Conservation (phyloP, 106 monocot genomes). For the Dioscorea dumetorum region DNA sequence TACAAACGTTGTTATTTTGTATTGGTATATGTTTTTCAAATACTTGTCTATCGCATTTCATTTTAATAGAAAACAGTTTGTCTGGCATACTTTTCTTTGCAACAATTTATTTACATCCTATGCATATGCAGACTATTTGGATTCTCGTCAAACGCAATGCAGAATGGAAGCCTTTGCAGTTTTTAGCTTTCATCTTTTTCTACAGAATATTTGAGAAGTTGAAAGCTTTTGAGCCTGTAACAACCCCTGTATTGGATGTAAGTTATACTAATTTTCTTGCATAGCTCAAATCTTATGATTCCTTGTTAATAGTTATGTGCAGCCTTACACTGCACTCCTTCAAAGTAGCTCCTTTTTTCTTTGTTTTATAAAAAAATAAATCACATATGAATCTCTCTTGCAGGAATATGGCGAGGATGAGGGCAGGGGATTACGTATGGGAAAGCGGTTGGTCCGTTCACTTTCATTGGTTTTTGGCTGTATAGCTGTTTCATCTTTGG, state of each 20-base stretch:
- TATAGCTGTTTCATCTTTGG: constrained; percentile 75
- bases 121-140: constrained; percentile 58
- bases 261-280: constrained; percentile 9
- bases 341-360: no score
- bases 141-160: constrained; percentile 54
- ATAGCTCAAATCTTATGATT: not conserved
- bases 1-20: no score
- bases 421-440: constrained; percentile 82
- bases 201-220: constrained; percentile 93
- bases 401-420: constrained; percentile 92
- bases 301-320: no score
- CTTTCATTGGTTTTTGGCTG: constrained; percentile 79
- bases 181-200: constrained; percentile 76
- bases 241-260: constrained; percentile 49
- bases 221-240: constrained; percentile 66
- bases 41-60: no score
- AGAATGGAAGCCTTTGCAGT: constrained; percentile 92
- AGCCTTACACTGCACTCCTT: no score
- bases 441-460: constrained; percentile 80
- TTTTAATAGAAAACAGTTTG: no score
- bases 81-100: not conserved
- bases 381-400: constrained; percentile 2
- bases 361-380: no score
- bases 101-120: not conserved
- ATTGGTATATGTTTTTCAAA: no score